Base-by-base conservation (phyloP, 768 basidiomycete species). In the Suillus brevipes region DNA sequence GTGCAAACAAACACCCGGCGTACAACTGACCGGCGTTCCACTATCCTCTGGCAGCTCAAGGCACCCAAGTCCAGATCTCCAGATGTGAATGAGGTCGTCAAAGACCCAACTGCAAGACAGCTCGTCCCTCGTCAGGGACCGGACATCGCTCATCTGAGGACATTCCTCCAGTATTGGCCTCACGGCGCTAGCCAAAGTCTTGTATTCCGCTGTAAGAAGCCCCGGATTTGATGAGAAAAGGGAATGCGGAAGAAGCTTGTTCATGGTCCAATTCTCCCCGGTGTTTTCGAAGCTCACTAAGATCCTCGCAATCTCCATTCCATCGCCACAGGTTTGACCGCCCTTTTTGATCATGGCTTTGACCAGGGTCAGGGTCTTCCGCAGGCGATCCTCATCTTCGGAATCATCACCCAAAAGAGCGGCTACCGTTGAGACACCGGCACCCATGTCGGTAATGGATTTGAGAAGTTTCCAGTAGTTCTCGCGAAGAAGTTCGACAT, bases 171-270 rank as follows among this genome's bases (percentile, higher is more conserved):
- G 79, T 25, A 90, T 75, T 3, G 83, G 77, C 65, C 81, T 79
- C 14, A 91, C 86, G 0, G 76, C 77, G 2, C 70, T 70, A 28
- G 82, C 77, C 36, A 91, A 74, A 18, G 73, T 75, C 59, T 73
- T 78, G 73, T 80, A 88, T 1, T 88, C 87, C 4, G 78, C 78
- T 2, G 82, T 82, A 16, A 90, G 75, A 55, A 90, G 69, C 3
- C 86, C 87, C 16, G 87, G 84, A 52, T 78, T 78, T 0, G 86
- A 81, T 4, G 85, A 85, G 72, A 90, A 88, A 20, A 91, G 71
- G 0, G 80, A 80, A 18, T 71, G 73, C 0, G 88, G 83, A 1
- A 91, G 74, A 2, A 90, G 73, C 47, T 79, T 84, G 66, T 76
- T 78, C 62, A 74, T 68, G 23, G 81, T 78, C 85, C 87, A 89